Evolutionary conservation across 331 rosid species (phyloP), one percentile per base, ranked within the genome.

Genomic region (Dryas integrifolia): DNA sequence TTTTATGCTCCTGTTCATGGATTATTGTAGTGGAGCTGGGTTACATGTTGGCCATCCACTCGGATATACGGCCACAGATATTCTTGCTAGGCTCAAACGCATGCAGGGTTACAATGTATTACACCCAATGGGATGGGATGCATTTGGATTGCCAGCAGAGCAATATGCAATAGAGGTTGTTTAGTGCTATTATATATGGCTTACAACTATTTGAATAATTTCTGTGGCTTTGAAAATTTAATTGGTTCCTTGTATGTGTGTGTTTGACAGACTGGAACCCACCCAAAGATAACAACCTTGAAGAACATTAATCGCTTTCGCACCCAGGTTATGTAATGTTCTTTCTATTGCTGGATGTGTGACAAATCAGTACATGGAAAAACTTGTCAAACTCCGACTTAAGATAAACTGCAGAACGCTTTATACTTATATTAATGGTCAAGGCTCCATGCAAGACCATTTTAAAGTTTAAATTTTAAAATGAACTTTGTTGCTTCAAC

Each of bases 91-190:
- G 76, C 86, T 81, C 74, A 90, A 89, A 85, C 92, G 97, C 12
- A 94, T 91, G 98, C 88, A 83, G 77, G 98, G 96, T 5, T 88
- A 81, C 77, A 91, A 89, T 63, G 98, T 94, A 47, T 84, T 91
- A 86, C 97, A 94, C 78, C 98, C 98, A 8, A 94, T 94, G 96
- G 97, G 98, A 26, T 94, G 98, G 97, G 97, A 91, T 84, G 97
- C 98, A 70, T 94, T 94, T 80, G 98, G 98, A 58, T 80, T 94
- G 80, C 98, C 98, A 14, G 98, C 96, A 0, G 98, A 94, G 86
- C 98, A 94, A 80, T 94, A 89, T 74, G 98, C 97, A 15, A 91
- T 94, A 51, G 86, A 93, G 94, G 98, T 93, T 73, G 14, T 70
- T 63, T 84, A 73, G 38, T 70, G 74, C 72, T 77, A 21, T 41